Percentiles rank a stretch among this genome's conserved stretches.
Evolutionary conservation across 768 basidiomycete species (phyloP).

Genomic region (Phylloporus sp.): DNA sequence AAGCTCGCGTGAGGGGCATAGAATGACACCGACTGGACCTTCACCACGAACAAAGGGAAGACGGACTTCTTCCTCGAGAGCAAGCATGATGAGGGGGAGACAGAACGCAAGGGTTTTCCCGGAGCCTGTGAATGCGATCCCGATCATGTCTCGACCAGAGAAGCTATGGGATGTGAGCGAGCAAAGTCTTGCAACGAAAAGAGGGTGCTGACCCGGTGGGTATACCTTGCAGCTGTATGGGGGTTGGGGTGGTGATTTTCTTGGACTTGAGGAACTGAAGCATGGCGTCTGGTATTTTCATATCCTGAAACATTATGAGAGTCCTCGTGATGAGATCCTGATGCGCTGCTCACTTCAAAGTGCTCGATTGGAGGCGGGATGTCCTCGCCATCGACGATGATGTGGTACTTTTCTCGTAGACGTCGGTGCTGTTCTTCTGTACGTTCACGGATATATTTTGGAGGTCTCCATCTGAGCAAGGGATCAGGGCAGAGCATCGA

Average conservation of each 20-base stretch:
- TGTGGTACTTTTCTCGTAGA: conserved; percentile 88
- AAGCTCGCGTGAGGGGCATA: conserved; percentile 96
- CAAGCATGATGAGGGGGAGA: conserved; percentile 94
- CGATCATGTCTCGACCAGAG: conserved; percentile 94
- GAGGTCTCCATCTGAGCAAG: conserved; percentile 77
- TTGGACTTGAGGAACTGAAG: conserved; percentile 80
- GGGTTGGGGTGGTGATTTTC: conserved; percentile 83
- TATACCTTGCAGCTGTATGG: conserved; percentile 96
- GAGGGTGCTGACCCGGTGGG: conserved; percentile 75
- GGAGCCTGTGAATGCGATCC: conserved; percentile 98
- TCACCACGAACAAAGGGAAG: conserved; percentile 89
- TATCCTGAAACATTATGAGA: conserved; percentile 57
- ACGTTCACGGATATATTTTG: conserved; percentile 73
- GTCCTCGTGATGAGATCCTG: background rate
- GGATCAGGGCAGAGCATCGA: background rate
- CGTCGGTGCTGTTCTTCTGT: conserved; percentile 64
- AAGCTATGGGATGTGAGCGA: conserved; percentile 51
- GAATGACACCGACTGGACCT: conserved; percentile 93
- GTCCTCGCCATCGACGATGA: conserved; percentile 91
- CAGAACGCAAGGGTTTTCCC: conserved; percentile 99
- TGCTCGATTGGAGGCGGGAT: conserved; percentile 90
- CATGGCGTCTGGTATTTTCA: conserved; percentile 93
- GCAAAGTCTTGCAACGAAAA: background rate
- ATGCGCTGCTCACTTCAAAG: conserved; percentile 55
- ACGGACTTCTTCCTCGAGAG: conserved; percentile 89